Conservation (phyloP, 495 filamentous ascomycete species). For the Podospora pseudopauciseta region DNA sequence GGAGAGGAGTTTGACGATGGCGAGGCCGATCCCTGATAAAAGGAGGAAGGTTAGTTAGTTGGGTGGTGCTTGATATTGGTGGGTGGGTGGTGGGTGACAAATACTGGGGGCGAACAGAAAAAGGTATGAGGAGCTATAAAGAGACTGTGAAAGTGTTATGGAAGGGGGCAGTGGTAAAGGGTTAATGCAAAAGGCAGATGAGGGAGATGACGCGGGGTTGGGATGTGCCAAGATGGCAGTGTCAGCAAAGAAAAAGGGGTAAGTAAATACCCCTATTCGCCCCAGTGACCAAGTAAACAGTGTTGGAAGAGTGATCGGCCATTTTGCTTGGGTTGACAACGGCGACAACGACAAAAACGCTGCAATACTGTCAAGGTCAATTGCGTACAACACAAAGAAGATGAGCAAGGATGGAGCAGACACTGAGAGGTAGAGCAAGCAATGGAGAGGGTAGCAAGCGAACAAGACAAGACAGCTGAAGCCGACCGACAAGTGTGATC, state of each 20-base stretch:
- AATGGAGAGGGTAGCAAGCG: neutral
- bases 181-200: neutral
- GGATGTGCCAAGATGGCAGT: neutral
- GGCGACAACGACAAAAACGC: neutral
- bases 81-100: neutral
- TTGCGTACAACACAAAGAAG: neutral
- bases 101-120: neutral
- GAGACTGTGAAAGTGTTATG: neutral
- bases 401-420: neutral
- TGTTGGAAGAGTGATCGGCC: slow-evolving; percentile 24
- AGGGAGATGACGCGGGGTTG: neutral
- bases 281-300: slow-evolving; percentile 40
- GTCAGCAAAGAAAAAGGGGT: neutral
- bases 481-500: neutral
- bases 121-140: neutral
- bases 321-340: slow-evolving; percentile 2
- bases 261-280: slow-evolving; percentile 35
- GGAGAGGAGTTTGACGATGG: slow-evolving; percentile 39
- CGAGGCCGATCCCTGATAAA: slow-evolving; percentile 45
- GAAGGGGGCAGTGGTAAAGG: neutral
- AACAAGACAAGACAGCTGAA: neutral
- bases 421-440: neutral
- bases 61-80: no score
- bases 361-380: neutral
- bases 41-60: neutral